These are phyloP conservation scores for Penicillium crystallinum DNA, from an alignment of 495 filamentous ascomycete species.

Conservation along the genomic window DNA sequence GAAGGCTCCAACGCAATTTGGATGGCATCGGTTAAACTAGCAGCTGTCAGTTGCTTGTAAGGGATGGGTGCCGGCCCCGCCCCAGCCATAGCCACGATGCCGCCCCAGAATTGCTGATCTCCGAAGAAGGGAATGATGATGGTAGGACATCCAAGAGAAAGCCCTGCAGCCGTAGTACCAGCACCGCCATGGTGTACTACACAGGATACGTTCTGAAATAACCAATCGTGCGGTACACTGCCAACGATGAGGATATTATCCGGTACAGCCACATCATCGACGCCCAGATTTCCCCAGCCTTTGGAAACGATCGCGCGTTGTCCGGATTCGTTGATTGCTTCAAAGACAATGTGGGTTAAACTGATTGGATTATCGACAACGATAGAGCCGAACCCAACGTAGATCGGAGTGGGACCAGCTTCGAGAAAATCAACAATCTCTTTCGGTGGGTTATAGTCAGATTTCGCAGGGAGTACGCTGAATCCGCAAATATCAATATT, in stretches of 20 bases:
- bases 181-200: conserved; percentile 83
- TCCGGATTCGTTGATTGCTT: conserved; percentile 59
- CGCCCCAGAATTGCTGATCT: conserved; percentile 80
- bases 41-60: conserved; percentile 58
- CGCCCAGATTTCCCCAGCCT: conserved; percentile 74
- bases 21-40: conserved; percentile 60
- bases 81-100: conserved; percentile 65
- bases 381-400: conserved; percentile 80
- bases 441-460: conserved; percentile 57
- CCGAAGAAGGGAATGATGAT: conserved; percentile 81
- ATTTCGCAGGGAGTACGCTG: conserved; percentile 62
- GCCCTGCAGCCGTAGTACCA: conserved; percentile 73
- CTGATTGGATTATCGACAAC: conserved; percentile 68
- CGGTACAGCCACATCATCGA: conserved; percentile 51
- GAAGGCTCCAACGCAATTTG: conserved; percentile 51
- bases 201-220: conserved; percentile 68
- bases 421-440: conserved; percentile 61
- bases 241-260: conserved; percentile 73
- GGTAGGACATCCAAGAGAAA: conserved; percentile 63
- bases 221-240: conserved; percentile 77
- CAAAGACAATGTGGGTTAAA: conserved; percentile 63
- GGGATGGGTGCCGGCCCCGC: conserved; percentile 71
- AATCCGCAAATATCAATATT: conserved; percentile 72
- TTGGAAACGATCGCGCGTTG: conserved; percentile 73
- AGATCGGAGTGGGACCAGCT: conserved; percentile 64